phyloP scores from a whole-genome alignment of 2,329 filamentous ascomycete species.

The Paraphoma chrysanthemicola region DNA sequence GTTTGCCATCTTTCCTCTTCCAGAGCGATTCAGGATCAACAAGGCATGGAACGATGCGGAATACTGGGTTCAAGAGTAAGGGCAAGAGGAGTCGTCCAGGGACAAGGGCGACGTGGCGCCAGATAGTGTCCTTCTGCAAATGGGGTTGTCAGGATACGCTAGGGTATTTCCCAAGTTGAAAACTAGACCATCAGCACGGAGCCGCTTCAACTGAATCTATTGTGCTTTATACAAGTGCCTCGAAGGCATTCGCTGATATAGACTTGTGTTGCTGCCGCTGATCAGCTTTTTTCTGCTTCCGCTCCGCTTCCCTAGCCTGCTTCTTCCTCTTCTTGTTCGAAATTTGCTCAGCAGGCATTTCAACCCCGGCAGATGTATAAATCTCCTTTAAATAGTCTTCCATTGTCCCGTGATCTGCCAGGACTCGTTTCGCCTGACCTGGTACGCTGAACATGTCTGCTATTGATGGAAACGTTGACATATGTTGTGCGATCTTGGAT shows the following conservation, averaged over 20 bases:
- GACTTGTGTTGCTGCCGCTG: conserved; percentile 14
- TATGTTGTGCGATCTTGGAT: conserved; percentile 15
- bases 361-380: conserved; percentile 33
- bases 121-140: background rate
- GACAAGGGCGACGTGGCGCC: background rate
- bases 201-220: too few species aligned
- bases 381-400: conserved; percentile 32
- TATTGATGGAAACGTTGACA: conserved; percentile 33
- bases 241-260: background rate
- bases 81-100: background rate
- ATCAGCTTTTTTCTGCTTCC: conserved; percentile 32
- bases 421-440: conserved; percentile 22
- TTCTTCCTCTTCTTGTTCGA: conserved; percentile 34
- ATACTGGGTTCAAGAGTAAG: conserved; percentile 1
- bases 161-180: too few species aligned
- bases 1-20: conserved; percentile 4
- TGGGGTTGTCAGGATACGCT: background rate
- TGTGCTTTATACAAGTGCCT: background rate
- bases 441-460: conserved; percentile 31
- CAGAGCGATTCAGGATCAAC: fast-evolving
- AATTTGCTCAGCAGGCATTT: conserved; percentile 17
- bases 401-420: conserved; percentile 23
- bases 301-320: conserved; percentile 32
- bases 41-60: background rate
- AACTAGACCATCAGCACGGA: too few species aligned